These are phyloP conservation scores for Metschnikowia kunwiensis DNA, from an alignment of 805 yeast species.

Conservation along the genomic window DNA sequence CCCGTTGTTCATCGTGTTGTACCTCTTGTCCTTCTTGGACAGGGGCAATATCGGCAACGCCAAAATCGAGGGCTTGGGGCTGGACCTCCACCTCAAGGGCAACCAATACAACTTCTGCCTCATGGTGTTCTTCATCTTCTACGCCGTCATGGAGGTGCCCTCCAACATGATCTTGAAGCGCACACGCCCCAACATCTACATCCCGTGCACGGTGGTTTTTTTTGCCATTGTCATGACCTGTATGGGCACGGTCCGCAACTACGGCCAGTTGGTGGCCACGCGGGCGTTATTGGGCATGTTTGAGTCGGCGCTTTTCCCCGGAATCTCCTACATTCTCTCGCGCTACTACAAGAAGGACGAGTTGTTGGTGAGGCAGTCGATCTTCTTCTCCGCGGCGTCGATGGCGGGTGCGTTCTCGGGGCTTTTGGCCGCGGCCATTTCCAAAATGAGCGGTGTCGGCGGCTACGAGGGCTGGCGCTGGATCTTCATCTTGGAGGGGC, in stretches of 20 bases:
- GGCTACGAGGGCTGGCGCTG: conserved; percentile 20
- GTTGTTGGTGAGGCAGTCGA: conserved; percentile 65
- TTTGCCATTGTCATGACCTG: conserved; percentile 66
- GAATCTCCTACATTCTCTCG: conserved; percentile 66
- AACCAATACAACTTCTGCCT: conserved; percentile 62
- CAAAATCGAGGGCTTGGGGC: conserved; percentile 62
- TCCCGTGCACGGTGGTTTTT: conserved; percentile 53
- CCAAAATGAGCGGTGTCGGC: conserved; percentile 46
- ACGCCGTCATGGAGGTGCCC: conserved; percentile 59
- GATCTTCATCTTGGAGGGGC: conserved; percentile 19
- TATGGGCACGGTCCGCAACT: conserved; percentile 61
- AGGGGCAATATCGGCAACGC: conserved; percentile 84
- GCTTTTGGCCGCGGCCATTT: conserved; percentile 62
- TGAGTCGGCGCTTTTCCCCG: conserved; percentile 74
- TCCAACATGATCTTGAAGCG: conserved; percentile 60
- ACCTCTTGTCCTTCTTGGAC: conserved; percentile 74
- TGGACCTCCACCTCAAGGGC: conserved; percentile 52
- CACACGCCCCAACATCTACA: conserved; percentile 63
- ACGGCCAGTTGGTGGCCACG: conserved; percentile 57
- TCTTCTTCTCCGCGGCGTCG: conserved; percentile 68
- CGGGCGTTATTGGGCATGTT: conserved; percentile 64
- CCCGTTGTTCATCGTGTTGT: conserved; percentile 72
- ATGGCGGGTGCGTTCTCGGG: conserved; percentile 81
- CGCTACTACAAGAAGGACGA: conserved; percentile 64
- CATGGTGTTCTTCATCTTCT: conserved; percentile 71